These are phyloP conservation scores for Cladorrhinum samala DNA, from an alignment of 495 filamentous ascomycete genomes.

Conservation along the genomic window DNA sequence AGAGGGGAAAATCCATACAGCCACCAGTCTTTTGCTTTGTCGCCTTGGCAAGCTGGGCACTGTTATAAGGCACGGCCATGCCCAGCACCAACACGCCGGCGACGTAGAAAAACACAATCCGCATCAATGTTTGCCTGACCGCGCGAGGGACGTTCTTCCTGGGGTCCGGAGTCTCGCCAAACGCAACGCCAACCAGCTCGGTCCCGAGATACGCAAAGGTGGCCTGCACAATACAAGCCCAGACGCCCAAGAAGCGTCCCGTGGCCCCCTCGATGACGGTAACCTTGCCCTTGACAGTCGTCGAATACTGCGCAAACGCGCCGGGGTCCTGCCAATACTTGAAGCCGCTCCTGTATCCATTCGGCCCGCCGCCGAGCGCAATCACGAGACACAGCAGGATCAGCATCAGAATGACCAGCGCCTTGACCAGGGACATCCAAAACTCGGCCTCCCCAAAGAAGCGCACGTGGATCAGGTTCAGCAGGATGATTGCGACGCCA, in stretches of 20 bases:
- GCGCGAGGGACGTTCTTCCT: constrained; percentile 67
- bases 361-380: constrained; percentile 69
- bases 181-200: constrained; percentile 75
- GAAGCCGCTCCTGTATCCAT: constrained; percentile 63
- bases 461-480: constrained; percentile 49
- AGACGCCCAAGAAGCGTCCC: constrained; percentile 67
- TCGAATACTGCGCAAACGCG: constrained; percentile 56
- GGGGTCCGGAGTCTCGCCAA: constrained; percentile 74
- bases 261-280: constrained; percentile 33
- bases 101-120: constrained; percentile 71
- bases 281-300: not conserved
- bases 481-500: constrained; percentile 51
- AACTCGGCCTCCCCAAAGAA: constrained; percentile 82
- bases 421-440: constrained; percentile 68
- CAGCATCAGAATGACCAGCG: constrained; percentile 60
- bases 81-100: constrained; percentile 65
- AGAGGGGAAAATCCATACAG: constrained; percentile 17
- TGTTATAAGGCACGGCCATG: constrained; percentile 57
- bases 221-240: constrained; percentile 70
- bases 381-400: constrained; percentile 64
- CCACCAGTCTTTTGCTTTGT: constrained; percentile 39
- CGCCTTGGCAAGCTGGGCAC: constrained; percentile 51
- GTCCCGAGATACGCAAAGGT: constrained; percentile 82
- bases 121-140: constrained; percentile 65
- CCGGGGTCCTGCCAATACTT: constrained; percentile 74